Evolutionary conservation across 306 rosid species (phyloP).

Genomic region (Sicyos edulis): DNA sequence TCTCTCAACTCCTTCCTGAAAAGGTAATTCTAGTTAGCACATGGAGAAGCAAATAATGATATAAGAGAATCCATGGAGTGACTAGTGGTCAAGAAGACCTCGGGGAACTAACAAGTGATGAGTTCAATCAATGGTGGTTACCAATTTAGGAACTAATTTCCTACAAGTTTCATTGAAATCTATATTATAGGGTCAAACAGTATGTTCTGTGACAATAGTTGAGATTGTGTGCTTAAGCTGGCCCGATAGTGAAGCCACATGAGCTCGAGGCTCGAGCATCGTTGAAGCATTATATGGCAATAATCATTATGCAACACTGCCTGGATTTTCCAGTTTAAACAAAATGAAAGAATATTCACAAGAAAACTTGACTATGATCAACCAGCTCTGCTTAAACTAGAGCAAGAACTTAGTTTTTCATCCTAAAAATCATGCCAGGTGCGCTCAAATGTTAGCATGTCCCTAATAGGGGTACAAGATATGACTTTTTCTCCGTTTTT

Average conservation of each 20-base stretch:
- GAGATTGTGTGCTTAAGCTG: too few species aligned
- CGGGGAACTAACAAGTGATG: too few species aligned
- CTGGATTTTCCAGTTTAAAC: neutral
- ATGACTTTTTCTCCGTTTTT: neutral
- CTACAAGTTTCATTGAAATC: too few species aligned
- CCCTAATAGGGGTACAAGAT: neutral
- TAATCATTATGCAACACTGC: neutral
- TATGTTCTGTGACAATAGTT: too few species aligned
- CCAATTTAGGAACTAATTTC: too few species aligned
- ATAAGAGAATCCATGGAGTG: neutral
- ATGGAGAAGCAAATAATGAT: neutral
- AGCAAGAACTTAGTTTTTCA: neutral
- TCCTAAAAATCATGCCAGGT: neutral
- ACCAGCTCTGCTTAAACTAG: neutral
- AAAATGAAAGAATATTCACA: neutral
- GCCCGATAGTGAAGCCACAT: too few species aligned
- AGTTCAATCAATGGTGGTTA: too few species aligned
- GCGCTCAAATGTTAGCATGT: neutral
- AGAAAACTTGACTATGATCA: neutral
- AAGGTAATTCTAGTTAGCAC: conserved; percentile 17
- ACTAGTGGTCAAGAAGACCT: too few species aligned
- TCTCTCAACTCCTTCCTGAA: conserved; percentile 56
- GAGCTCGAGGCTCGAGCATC: neutral
- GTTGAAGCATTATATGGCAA: neutral
- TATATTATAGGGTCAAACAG: too few species aligned